Base-by-base conservation (phyloP, 2,329 filamentous ascomycete genomes). In the Magnaporthiopsis poae region DNA sequence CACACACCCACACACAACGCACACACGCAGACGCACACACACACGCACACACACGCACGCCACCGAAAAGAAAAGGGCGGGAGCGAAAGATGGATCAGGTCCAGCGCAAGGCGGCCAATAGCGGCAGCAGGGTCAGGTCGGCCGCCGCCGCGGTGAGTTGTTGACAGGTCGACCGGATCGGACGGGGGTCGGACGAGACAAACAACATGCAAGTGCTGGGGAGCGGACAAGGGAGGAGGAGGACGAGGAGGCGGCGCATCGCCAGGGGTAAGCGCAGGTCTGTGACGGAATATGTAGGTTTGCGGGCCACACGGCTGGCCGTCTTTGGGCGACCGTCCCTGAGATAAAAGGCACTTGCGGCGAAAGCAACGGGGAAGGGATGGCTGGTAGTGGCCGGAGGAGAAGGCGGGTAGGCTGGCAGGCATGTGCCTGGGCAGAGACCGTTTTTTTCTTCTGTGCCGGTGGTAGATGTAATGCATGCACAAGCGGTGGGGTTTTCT, bases 91-190 rank as follows among this genome's bases (percentile, higher is more conserved):
- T 56, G 46, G 46, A 56, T 64, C 63, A 65, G 64, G 64, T 31
- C 60, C 59, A 59, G 31, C 59, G 61, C 64, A 65, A 65, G 64
- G 64, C 64, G 64, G 64, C 64, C 64, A 65, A 65, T 65, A 56
- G 60, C 60, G 64, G 64, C 39, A 62, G 46, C 25, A 61, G 35
- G 31, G 64, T 27, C 61, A 8, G 61, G 36, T 46, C 36, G 35
- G 35, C 56, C 60, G n/a, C 56, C 60, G n/a, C 60, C n/a, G 64
- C 63, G 33, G 35, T 60, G 63, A 25, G 46, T 29, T 65, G n/a
- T 65, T 60, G 64, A 65, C 64, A 65, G 64, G 64, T 61, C 31
- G 56, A 65, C 29, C 61, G 33, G 33, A 35, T 25, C 61, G 61
- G 61, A 65, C 64, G 60, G 60, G 52, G 64, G 61, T 25, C 60